These are phyloP conservation scores for Anastatica hierochuntica DNA, from an alignment of 345 rosid genomes.

Conservation along the genomic window DNA sequence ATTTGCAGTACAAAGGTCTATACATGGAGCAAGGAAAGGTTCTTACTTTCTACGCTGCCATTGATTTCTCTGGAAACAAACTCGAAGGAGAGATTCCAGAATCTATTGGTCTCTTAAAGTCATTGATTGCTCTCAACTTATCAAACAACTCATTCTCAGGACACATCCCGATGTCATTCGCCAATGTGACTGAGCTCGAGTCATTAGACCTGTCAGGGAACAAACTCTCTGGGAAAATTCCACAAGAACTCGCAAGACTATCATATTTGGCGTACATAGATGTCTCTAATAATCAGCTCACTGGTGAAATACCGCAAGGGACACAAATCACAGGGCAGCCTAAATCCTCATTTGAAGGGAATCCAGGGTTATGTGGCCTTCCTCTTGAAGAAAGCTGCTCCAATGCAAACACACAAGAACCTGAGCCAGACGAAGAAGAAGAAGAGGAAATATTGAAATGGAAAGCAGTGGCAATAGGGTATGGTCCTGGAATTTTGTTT, in stretches of 20 bases:
- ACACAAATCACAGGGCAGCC: background rate
- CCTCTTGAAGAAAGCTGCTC: background rate
- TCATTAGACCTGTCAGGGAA: background rate
- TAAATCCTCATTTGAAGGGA: background rate
- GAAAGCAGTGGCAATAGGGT: background rate
- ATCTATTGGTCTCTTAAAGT: background rate
- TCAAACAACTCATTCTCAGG: background rate
- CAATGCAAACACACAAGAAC: background rate
- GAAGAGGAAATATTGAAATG: background rate
- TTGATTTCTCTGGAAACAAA: constrained; percentile 25
- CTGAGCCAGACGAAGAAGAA: background rate
- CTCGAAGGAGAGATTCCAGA: constrained; percentile 6
- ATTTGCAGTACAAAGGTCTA: constrained; percentile 22
- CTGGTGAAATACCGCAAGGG: background rate
- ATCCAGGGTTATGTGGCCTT: background rate
- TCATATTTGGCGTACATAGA: background rate
- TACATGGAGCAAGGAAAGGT: constrained; percentile 26
- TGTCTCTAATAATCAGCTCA: background rate
- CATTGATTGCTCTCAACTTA: background rate
- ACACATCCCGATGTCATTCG: background rate
- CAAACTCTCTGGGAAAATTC: background rate
- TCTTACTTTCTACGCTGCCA: constrained; percentile 9
- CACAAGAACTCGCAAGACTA: background rate
- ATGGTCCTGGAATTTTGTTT: background rate
- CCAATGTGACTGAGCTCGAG: background rate